Evolutionary conservation across 805 yeast genomes (phyloP), one percentile per base, ranked within the genome.

Genomic region (Candida methanosorbosa): DNA sequence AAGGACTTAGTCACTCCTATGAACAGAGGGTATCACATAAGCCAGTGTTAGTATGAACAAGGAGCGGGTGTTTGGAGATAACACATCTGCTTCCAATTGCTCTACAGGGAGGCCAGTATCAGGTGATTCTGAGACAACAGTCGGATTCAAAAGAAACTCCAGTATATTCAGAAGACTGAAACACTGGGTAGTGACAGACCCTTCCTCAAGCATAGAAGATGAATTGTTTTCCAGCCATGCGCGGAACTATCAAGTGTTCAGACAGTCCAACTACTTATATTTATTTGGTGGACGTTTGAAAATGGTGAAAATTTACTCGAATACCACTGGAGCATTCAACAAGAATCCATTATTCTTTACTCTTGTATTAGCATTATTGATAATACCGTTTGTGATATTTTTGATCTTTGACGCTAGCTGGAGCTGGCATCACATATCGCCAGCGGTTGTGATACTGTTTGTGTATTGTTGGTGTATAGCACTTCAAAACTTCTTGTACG

Each of bases 261-360:
- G 50, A 9, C 59, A 59, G 14, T 42, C 63, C 7, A 66, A 63
- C 37, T 64, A 66, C 37, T 41, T 72, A 2, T 82, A 70, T 51
- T 56, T 80, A 4, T 54, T 75, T 32, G 92, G 92, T 12, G 94
- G 94, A 0, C 53, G 86, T 28, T 46, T 78, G 12, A 58, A 78
- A 22, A 57, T 70, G 0, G 49, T 67, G 9, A 65, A 59, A 37
- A 46, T 50, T 22, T 41, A 20, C 35, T 35, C 12, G 9, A 27
- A 22, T 8, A 18, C 18, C 20, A 18, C 9, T 9, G 22, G 9
- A 8, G 11, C 8, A 21, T 12, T n/a, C 9, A 21, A 20, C 5
- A 37, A 38, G 16, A 16, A 44, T 2, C 41, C 44, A 8, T 19
- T 34, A n/a, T 11, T 9, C 14, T 33, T 41, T 20, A 38, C 48